Conservation (phyloP, 2,329 filamentous ascomycete species). For the Phaeomoniella chlamydospora region DNA sequence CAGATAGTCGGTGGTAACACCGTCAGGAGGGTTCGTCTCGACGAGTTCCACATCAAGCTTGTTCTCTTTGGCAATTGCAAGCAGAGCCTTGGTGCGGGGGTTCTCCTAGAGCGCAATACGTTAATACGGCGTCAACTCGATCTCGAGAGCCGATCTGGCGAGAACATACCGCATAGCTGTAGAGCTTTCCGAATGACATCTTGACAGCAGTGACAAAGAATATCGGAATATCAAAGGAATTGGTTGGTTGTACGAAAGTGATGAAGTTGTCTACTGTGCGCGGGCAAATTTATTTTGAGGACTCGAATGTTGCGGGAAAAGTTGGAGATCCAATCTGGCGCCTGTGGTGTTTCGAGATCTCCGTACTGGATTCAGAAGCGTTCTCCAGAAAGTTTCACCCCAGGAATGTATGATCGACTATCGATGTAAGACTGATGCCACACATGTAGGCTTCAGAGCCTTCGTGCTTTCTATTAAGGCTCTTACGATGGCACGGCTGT, state of each 20-base stretch:
- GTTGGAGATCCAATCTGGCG: neutral
- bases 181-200: conserved; percentile 97
- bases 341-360: too few species aligned
- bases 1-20: conserved; percentile 60
- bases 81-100: conserved; percentile 75
- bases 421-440: too few species aligned
- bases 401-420: too few species aligned
- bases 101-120: conserved; percentile 48
- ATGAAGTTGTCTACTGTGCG: conserved; percentile 8
- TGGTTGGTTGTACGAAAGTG: conserved; percentile 10
- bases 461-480: too few species aligned
- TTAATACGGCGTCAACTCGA: too few species aligned
- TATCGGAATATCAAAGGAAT: conserved; percentile 4
- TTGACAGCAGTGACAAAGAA: conserved; percentile 26
- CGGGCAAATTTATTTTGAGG: conserved; percentile 4
- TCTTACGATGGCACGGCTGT: too few species aligned
- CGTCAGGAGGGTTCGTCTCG: conserved; percentile 50
- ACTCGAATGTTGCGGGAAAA: neutral
- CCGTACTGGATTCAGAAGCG: too few species aligned
- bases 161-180: conserved; percentile 60
- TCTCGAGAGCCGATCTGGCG: conserved; percentile 7
- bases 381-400: too few species aligned
- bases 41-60: conserved; percentile 81
- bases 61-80: conserved; percentile 95
- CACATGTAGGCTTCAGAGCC: too few species aligned